Percentiles rank a stretch among this genome's conserved stretches.
phyloP scores from a whole-genome alignment of 805 yeast genomes.

The Barnettozyma salicaria region DNA sequence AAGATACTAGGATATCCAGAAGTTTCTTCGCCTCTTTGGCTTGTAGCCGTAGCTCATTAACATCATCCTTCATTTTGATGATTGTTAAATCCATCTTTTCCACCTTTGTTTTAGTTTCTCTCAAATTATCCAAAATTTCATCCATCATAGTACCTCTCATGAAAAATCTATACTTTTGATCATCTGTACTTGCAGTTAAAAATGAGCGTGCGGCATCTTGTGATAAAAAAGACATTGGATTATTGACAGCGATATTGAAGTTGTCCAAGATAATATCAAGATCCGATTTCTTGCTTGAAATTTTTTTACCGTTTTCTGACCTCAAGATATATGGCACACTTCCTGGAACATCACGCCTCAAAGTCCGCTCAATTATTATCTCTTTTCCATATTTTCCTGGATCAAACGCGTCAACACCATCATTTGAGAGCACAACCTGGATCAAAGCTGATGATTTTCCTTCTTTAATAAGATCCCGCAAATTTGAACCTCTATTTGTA shows the following conservation, averaged over 20 bases:
- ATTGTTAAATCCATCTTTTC: constrained; percentile 35
- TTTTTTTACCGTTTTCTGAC: constrained; percentile 42
- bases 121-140: constrained; percentile 53
- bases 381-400: constrained; percentile 61
- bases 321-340: constrained; percentile 48
- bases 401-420: constrained; percentile 58
- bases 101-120: constrained; percentile 32
- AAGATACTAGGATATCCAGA: constrained; percentile 34
- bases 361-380: constrained; percentile 63
- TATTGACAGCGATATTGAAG: constrained; percentile 75
- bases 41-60: constrained; percentile 35
- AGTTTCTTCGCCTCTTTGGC: constrained; percentile 38
- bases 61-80: constrained; percentile 33
- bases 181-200: constrained; percentile 67
- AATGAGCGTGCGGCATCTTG: constrained; percentile 94
- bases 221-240: constrained; percentile 87
- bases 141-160: constrained; percentile 75
- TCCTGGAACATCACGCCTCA: constrained; percentile 44
- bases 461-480: constrained; percentile 67
- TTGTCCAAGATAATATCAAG: constrained; percentile 62
- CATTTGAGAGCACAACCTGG: constrained; percentile 56
- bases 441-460: constrained; percentile 69
- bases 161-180: constrained; percentile 66
- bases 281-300: constrained; percentile 57
- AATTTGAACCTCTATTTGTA: constrained; percentile 75